Conservation (phyloP, 306 rosid genomes). For the Prunus mongolica region DNA sequence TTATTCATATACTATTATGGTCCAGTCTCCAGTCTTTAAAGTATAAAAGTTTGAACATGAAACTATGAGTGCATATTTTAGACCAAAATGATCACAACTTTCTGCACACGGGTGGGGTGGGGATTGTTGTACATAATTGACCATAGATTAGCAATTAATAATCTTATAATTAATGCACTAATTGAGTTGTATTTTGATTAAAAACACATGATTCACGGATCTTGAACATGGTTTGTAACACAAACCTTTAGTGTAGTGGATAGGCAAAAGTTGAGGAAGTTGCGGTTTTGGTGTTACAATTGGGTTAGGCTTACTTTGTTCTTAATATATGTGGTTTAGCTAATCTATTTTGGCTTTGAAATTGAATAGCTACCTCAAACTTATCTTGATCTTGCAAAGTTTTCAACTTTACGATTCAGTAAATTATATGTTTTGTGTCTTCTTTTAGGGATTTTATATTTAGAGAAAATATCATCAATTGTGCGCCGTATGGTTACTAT, state of each 20-base stretch:
- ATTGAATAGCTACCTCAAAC: no score
- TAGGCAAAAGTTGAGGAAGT: no score
- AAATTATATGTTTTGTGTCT: no score
- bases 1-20: not conserved
- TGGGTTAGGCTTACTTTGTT: no score
- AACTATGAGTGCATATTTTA: not conserved
- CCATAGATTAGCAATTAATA: not conserved
- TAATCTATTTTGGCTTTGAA: no score
- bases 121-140: not conserved
- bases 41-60: not conserved
- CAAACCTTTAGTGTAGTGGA: no score
- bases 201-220: no score
- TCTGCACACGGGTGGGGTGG: constrained; percentile 3
- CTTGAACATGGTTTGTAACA: no score
- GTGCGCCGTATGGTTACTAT: not conserved
- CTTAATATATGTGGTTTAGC: no score
- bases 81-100: not conserved
- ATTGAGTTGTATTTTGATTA: not conserved
- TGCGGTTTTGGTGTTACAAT: no score
- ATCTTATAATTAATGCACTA: not conserved
- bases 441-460: not conserved
- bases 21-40: not conserved
- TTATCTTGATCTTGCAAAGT: not conserved
- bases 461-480: not conserved
- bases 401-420: not conserved